Percentiles rank a stretch among this genome's conserved stretches.
These are phyloP conservation scores for Xylaria sp. DNA, from an alignment of 495 filamentous ascomycete genomes.

Conservation along the genomic window DNA sequence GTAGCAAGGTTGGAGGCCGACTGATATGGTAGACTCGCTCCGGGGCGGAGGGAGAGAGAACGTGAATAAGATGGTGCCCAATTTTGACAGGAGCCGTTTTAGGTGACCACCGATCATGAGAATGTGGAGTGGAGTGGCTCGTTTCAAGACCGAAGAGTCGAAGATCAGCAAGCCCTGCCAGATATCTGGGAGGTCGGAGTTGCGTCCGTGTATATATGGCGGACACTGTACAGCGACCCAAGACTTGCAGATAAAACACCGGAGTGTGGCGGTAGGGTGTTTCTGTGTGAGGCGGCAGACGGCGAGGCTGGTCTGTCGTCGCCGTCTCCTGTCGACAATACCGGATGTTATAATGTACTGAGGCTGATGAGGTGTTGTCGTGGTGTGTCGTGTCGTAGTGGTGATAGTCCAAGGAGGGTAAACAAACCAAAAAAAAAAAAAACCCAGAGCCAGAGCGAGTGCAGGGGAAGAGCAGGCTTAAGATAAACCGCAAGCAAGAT, in stretches of 20 bases:
- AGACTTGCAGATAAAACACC: constrained; percentile 23
- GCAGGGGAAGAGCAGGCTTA: constrained; percentile 23
- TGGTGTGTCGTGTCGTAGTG: not conserved
- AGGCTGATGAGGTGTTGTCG: not conserved
- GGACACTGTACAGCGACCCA: constrained; percentile 27
- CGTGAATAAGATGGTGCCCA: constrained; percentile 44
- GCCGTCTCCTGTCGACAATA: not conserved
- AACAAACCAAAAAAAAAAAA: constrained; percentile 4
- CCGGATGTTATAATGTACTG: not conserved
- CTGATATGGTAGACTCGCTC: constrained; percentile 39
- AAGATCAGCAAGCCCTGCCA: constrained; percentile 46
- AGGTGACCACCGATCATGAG: constrained; percentile 46
- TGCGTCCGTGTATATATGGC: constrained; percentile 17
- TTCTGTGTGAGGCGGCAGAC: constrained; percentile 7
- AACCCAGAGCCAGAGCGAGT: not conserved
- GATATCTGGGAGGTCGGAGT: constrained; percentile 48
- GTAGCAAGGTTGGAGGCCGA: constrained; percentile 24
- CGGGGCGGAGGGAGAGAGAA: constrained; percentile 38
- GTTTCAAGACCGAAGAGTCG: constrained; percentile 48
- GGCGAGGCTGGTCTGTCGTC: constrained; percentile 22
- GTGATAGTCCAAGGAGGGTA: not conserved
- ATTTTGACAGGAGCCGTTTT: constrained; percentile 47
- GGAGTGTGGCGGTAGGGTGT: constrained; percentile 13
- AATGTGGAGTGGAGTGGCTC: constrained; percentile 48
- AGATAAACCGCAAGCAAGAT: constrained; percentile 27